Conservation (phyloP, 441 rosid genomes). For the Biscutella laevigata region DNA sequence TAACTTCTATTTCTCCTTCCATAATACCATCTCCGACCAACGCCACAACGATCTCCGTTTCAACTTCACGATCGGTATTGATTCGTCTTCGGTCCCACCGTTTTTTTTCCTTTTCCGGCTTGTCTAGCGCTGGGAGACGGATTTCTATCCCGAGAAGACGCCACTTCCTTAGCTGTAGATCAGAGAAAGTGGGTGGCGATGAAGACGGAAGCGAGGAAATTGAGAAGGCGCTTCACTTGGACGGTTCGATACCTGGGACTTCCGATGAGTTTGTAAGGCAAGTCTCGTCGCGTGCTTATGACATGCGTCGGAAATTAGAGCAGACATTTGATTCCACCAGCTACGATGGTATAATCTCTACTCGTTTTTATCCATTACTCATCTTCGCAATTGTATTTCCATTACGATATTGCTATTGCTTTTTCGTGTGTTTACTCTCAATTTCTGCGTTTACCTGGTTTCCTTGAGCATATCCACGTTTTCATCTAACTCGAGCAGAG, state of each 20-base stretch:
- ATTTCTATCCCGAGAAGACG: slow-evolving; percentile 26
- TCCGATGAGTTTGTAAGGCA: slow-evolving; percentile 73
- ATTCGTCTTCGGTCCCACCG: slow-evolving; percentile 18
- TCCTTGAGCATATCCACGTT: background rate
- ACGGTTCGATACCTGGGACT: slow-evolving; percentile 82
- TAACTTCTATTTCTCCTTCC: slow-evolving; percentile 57
- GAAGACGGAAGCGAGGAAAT: slow-evolving; percentile 47
- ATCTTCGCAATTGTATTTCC: no score
- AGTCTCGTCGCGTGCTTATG: slow-evolving; percentile 95
- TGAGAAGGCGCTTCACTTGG: slow-evolving; percentile 81
- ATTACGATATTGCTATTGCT: no score
- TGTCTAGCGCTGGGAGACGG: slow-evolving; percentile 12
- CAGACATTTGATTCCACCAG: slow-evolving; percentile 79
- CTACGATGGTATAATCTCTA: slow-evolving; percentile 56
- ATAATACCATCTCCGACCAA: slow-evolving; percentile 52
- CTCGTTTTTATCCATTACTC: background rate
- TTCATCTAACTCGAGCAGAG: background rate
- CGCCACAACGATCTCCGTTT: slow-evolving; percentile 28
- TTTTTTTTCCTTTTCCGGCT: slow-evolving; percentile 28
- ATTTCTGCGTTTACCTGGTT: background rate
- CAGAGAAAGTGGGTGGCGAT: slow-evolving; percentile 14
- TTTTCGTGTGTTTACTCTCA: background rate
- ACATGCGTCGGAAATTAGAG: slow-evolving; percentile 86
- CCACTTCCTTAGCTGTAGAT: slow-evolving; percentile 32
- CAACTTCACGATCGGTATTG: slow-evolving; percentile 26